Evolutionary conservation across 2,329 filamentous ascomycete species (phyloP), one percentile per base, ranked within the genome.

Genomic region (Trichoderma koningiopsis): DNA sequence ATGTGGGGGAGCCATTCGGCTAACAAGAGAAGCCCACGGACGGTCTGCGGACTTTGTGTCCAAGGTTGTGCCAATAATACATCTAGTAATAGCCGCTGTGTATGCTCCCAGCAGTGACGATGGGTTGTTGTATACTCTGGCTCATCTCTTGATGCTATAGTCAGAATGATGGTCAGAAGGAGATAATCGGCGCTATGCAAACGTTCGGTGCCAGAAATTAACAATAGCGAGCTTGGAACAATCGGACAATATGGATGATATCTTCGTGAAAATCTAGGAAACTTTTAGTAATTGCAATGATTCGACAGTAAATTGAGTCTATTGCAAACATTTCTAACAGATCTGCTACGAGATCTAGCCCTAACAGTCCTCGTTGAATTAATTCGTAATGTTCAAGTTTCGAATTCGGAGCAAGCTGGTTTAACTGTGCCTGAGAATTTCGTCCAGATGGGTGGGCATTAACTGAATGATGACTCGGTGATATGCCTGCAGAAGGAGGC

Each of bases 1-100:
- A 65, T 33, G 24, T 65, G 62, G 4, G 62, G 62, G 33, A 65
- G 62, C 62, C 62, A 65, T 57, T 65, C 62, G 1, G 62, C 56
- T 19, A 65, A 22, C 11, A 65, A 37, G 19, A 65, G 31, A 11
- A 65, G 11, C 14, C 62, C 35, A n/a, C 57, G 52, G 16, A 65
- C 62, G 14, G 62, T 65, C 57, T 53, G 24, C 2, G 62, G 43
- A 5, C 27, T 57, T 3, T 57, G 37, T 5, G 52, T 57, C 62
- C 62, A 65, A 16, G 62, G 62, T 43, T 65, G 31, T 13, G 33
- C 62, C 16, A 65, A 53, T 0, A 65, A 14, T 7, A 57, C 52
- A n/a, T 65, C 62, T 6, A 65, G 24, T 8, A 65, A 27, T 0
- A 65, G 37, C 27, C 35, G 35, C 27, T 65, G 62, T 24, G 62